Evolutionary conservation across 495 filamentous ascomycete genomes (phyloP).

Genomic region (Chaetomium fimeti): DNA sequence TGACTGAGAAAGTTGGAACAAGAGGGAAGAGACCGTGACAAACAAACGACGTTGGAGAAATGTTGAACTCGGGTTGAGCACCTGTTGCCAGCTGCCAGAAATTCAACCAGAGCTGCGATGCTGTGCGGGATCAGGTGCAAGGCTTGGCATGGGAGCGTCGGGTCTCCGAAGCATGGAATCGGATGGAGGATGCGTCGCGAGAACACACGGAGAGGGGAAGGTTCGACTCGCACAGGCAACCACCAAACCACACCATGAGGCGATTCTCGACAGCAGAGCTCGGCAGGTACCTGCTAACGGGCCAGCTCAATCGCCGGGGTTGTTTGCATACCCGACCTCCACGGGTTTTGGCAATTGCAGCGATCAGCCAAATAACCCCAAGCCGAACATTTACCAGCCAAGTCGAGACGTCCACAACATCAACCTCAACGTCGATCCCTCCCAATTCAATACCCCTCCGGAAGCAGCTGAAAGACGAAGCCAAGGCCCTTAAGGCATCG

Average conservation of each 20-base stretch:
- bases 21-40: too few species aligned
- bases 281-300: slow-evolving; percentile 49
- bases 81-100: too few species aligned
- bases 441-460: slow-evolving; percentile 43
- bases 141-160: neutral
- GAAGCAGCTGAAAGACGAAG: slow-evolving; percentile 73
- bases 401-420: neutral
- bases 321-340: slow-evolving; percentile 38
- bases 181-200: too few species aligned
- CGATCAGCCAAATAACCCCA: neutral
- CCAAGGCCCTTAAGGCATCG: slow-evolving; percentile 50
- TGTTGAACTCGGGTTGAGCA: too few species aligned
- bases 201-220: too few species aligned
- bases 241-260: slow-evolving; percentile 29
- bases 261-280: slow-evolving; percentile 42
- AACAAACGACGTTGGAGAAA: too few species aligned
- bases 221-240: too few species aligned
- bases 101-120: too few species aligned
- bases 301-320: slow-evolving; percentile 41
- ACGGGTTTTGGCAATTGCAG: neutral
- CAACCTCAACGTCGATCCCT: neutral
- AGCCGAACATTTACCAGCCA: neutral
- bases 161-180: too few species aligned
- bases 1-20: too few species aligned
- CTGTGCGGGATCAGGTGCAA: too few species aligned